phyloP scores from a whole-genome alignment of 1,284 basidiomycete species.

The Marasmius sp. region DNA sequence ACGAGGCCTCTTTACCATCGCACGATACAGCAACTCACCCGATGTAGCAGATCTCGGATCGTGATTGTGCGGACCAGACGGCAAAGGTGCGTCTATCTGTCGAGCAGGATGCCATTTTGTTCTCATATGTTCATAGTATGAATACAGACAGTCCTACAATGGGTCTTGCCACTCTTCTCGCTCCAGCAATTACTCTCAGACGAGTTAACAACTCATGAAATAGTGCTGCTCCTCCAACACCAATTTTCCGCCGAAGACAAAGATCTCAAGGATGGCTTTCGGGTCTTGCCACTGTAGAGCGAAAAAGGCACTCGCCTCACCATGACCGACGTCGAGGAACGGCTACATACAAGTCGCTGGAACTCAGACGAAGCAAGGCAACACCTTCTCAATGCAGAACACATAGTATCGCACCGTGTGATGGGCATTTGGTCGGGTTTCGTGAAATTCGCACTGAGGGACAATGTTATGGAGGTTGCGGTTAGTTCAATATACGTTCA shows the following conservation, averaged over 20 bases:
- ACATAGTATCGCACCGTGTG: too few species aligned
- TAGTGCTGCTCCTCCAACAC: conserved; percentile 3
- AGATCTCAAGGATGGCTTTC: neutral
- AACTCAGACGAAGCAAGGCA: too few species aligned
- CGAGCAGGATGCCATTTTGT: neutral
- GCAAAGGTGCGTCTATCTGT: neutral
- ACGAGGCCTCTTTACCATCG: neutral
- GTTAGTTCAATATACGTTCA: too few species aligned
- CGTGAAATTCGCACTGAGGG: too few species aligned
- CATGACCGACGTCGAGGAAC: too few species aligned
- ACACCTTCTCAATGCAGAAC: too few species aligned
- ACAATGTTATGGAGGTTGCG: too few species aligned
- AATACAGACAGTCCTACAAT: conserved; percentile 26
- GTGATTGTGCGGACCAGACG: neutral
- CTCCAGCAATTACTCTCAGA: conserved; percentile 20
- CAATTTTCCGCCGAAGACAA: conserved; percentile 2
- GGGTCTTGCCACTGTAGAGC: neutral
- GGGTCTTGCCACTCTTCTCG: conserved; percentile 21
- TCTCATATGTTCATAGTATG: neutral
- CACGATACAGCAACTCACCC: neutral
- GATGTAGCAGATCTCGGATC: too few species aligned
- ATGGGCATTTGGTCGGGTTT: too few species aligned
- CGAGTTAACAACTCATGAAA: conserved; percentile 18
- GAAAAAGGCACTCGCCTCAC: neutral
- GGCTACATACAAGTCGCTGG: too few species aligned